Conservation (phyloP, 1,139 yeast species). For the Blastobotrys illinoisensis region DNA sequence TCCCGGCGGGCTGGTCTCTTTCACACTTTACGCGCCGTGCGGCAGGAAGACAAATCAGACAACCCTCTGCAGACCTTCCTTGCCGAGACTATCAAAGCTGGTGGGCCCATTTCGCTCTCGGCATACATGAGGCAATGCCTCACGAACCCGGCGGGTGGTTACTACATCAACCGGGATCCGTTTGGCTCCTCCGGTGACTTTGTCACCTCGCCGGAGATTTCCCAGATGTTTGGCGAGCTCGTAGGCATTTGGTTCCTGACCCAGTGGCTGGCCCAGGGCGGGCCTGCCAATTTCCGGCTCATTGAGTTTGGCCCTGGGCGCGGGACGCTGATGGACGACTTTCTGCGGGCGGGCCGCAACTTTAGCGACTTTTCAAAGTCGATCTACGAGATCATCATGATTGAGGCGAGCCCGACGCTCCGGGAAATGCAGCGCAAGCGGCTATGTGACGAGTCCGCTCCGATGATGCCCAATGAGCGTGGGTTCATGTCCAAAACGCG, state of each 20-base stretch:
- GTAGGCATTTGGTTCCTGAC: slow-evolving; percentile 62
- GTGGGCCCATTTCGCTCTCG: slow-evolving; percentile 73
- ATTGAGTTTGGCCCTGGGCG: slow-evolving; percentile 87
- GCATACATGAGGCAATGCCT: slow-evolving; percentile 79
- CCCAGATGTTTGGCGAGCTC: slow-evolving; percentile 84
- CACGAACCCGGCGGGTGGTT: slow-evolving; percentile 73
- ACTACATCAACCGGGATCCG: slow-evolving; percentile 75
- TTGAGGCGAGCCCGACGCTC: slow-evolving; percentile 70
- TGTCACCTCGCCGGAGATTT: slow-evolving; percentile 80
- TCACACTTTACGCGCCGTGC: background rate
- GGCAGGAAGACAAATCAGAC: background rate
- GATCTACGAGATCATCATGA: slow-evolving; percentile 44
- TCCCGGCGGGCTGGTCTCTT: background rate
- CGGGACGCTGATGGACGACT: slow-evolving; percentile 73
- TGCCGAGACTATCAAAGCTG: slow-evolving; percentile 46
- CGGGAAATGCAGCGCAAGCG: slow-evolving; percentile 50
- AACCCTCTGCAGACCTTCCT: slow-evolving; percentile 12
- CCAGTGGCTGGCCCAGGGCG: slow-evolving; percentile 55
- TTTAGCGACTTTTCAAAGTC: slow-evolving; percentile 28
- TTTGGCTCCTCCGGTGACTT: slow-evolving; percentile 69
- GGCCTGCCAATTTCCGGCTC: slow-evolving; percentile 47
- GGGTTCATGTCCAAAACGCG: slow-evolving; percentile 40
- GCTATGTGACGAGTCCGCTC: slow-evolving; percentile 41
- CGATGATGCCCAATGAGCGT: slow-evolving; percentile 25
- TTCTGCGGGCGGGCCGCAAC: slow-evolving; percentile 36